Percentiles rank a stretch among this genome's conserved stretches.
Conservation (phyloP, 140 eudicot species). For the Stevia rebaudiana region DNA sequence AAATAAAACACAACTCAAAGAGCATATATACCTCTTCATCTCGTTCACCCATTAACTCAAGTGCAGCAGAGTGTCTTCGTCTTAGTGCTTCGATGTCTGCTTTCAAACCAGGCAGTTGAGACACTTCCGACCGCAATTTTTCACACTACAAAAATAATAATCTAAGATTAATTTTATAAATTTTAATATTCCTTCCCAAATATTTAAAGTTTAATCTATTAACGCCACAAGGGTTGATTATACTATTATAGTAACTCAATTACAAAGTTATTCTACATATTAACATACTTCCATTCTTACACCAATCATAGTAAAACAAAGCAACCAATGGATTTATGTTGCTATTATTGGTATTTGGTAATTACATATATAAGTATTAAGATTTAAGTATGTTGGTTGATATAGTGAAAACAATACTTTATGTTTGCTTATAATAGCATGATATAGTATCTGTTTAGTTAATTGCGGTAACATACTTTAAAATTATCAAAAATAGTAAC, state of each 20-base stretch:
- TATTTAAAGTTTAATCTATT: background rate
- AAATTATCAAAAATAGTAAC: background rate
- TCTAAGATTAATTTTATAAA: background rate
- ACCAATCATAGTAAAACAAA: background rate
- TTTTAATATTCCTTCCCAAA: background rate
- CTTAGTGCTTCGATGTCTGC: constrained; percentile 91
- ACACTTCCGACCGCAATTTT: constrained; percentile 70
- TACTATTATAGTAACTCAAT: background rate
- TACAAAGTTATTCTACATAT: background rate
- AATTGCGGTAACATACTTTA: background rate
- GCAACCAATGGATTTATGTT: background rate
- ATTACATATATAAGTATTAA: too few species aligned
- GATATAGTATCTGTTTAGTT: background rate
- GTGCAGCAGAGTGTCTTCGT: constrained; percentile 84
- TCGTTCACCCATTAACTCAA: constrained; percentile 97
- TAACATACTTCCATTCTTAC: background rate
- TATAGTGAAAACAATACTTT: too few species aligned
- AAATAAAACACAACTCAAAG: background rate
- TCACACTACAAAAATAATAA: constrained; percentile 56
- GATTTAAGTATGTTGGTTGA: too few species aligned
- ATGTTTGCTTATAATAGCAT: background rate
- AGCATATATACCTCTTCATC: constrained; percentile 77
- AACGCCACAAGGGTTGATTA: background rate
- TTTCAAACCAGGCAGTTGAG: constrained; percentile 63
- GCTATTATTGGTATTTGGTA: too few species aligned